A percentile compares a stretch with the other conserved stretches of the same genome.
These are phyloP conservation scores for Fusarium sp. DNA, from an alignment of 2,329 filamentous ascomycete species.

Conservation along the genomic window DNA sequence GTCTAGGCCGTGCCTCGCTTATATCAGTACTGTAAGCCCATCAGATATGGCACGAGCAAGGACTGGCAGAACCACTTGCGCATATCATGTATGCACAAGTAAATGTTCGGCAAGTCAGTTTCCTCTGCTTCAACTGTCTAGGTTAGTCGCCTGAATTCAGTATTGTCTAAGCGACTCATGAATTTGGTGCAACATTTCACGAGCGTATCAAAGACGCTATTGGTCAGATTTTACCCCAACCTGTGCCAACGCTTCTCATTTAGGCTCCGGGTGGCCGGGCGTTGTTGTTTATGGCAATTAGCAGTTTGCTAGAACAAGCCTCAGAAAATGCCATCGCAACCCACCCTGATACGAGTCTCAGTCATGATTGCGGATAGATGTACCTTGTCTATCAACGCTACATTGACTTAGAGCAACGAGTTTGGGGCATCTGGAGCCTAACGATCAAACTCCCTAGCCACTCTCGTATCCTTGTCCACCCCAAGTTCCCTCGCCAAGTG, in stretches of 20 bases:
- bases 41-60: slow-evolving; percentile 17
- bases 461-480: slow-evolving; percentile 21
- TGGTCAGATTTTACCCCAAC: slow-evolving; percentile 15
- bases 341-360: slow-evolving; percentile 11
- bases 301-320: slow-evolving; percentile 4
- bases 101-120: slow-evolving; percentile 8
- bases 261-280: slow-evolving; percentile 22
- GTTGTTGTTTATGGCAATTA: slow-evolving; percentile 8
- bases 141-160: slow-evolving; percentile 22
- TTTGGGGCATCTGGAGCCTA: slow-evolving; percentile 3
- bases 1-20: slow-evolving; percentile 21
- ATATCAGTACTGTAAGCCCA: slow-evolving; percentile 31
- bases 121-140: background rate
- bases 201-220: slow-evolving; percentile 1
- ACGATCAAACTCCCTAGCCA: slow-evolving; percentile 2
- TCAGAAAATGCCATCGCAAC: slow-evolving; percentile 1
- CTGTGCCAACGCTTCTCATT: slow-evolving; percentile 5
- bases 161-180: slow-evolving; percentile 13
- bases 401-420: background rate
- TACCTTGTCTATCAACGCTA: slow-evolving; percentile 16
- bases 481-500: slow-evolving; percentile 26
- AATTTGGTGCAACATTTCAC: slow-evolving; percentile 17
- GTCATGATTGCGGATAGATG: slow-evolving; percentile 26
- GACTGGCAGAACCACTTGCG: background rate
- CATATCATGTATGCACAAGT: background rate